A percentile compares a stretch with the other conserved stretches of the same genome.
These are phyloP conservation scores for Penicillium roqueforti DNA, from an alignment of 495 filamentous ascomycete species.

Conservation along the genomic window DNA sequence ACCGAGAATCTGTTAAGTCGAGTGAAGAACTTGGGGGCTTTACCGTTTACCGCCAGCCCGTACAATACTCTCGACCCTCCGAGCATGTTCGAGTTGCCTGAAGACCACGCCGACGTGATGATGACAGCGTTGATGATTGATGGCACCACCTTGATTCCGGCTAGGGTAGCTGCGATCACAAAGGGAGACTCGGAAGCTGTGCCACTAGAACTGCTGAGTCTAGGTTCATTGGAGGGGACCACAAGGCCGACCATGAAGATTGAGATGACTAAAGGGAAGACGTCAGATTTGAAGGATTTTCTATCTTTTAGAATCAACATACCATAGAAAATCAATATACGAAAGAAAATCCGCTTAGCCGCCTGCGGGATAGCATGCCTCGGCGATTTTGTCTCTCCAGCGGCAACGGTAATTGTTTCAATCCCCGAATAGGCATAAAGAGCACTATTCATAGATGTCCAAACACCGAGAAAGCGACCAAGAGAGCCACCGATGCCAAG, in stretches of 20 bases:
- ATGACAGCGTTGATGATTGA: constrained; percentile 47
- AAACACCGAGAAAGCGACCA: too few relatives aligned
- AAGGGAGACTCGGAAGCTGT: constrained; percentile 43
- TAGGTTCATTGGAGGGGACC: constrained; percentile 35
- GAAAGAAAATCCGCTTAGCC: background rate
- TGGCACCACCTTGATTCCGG: constrained; percentile 36
- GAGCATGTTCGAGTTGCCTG: constrained; percentile 36
- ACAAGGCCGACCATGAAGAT: background rate
- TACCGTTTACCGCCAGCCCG: constrained; percentile 26
- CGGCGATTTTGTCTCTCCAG: too few relatives aligned
- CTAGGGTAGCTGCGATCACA: constrained; percentile 42
- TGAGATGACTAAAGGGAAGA: background rate
- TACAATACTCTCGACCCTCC: constrained; percentile 39
- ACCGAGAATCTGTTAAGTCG: constrained; percentile 53
- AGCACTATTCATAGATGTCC: too few relatives aligned
- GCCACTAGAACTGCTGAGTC: constrained; percentile 37
- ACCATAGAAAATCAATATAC: background rate
- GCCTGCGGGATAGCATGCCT: too few relatives aligned
- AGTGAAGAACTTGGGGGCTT: constrained; percentile 37
- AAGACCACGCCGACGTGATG: constrained; percentile 36
- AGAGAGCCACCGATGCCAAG: too few relatives aligned
- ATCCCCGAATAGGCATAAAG: too few relatives aligned
- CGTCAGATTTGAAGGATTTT: background rate
- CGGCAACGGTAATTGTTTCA: too few relatives aligned
- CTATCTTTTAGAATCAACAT: background rate